Evolutionary conservation across 441 rosid species (phyloP).

Genomic region (Cnidoscolus chayamansa): DNA sequence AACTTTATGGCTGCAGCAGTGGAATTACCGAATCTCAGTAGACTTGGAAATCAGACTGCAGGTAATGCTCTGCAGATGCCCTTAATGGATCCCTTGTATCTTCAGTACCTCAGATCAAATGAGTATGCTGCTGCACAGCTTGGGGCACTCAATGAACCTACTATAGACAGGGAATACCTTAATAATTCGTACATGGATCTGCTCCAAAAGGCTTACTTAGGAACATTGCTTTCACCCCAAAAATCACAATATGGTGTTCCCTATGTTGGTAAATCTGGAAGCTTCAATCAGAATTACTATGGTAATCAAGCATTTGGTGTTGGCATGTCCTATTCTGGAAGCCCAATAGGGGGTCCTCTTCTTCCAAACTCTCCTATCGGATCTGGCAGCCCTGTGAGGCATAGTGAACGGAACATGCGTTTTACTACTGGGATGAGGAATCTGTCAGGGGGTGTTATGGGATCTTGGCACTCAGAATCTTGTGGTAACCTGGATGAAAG

Average conservation of each 20-base stretch:
- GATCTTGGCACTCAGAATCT: constrained; percentile 54
- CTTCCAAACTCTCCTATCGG: constrained; percentile 54
- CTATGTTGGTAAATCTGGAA: constrained; percentile 44
- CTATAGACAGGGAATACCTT: constrained; percentile 30
- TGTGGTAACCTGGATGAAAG: constrained; percentile 47
- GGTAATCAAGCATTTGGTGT: constrained; percentile 51
- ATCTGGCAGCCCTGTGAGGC: constrained; percentile 50
- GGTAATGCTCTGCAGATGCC: constrained; percentile 44
- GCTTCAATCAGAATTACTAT: constrained; percentile 40
- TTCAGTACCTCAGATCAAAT: constrained; percentile 49
- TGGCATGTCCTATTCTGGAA: constrained; percentile 60
- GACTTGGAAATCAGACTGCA: constrained; percentile 43
- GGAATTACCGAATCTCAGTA: constrained; percentile 42
- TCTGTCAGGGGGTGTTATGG: constrained; percentile 48
- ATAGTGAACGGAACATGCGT: constrained; percentile 43
- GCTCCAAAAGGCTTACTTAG: constrained; percentile 58
- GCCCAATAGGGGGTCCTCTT: constrained; percentile 38
- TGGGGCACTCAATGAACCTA: constrained; percentile 41
- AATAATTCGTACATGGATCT: constrained; percentile 55
- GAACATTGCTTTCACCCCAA: constrained; percentile 42
- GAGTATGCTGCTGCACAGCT: constrained; percentile 50
- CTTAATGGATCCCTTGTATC: constrained; percentile 42
- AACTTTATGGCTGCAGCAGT: constrained; percentile 42
- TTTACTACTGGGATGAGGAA: constrained; percentile 53
- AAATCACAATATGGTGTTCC: constrained; percentile 52